Conservation (phyloP, 768 basidiomycete genomes). For the Clitopilus hobsonii region DNA sequence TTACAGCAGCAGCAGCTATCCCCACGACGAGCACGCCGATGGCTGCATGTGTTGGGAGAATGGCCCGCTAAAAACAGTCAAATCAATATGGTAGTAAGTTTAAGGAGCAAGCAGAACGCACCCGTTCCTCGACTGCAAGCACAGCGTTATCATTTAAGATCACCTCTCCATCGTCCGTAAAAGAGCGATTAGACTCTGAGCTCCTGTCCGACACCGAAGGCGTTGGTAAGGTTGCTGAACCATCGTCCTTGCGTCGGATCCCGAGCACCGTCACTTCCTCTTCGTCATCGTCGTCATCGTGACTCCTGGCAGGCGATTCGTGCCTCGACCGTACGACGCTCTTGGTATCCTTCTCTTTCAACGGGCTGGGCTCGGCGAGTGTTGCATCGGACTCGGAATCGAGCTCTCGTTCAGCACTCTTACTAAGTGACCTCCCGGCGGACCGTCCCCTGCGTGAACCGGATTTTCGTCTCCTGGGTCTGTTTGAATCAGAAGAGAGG, state of each 20-base stretch:
- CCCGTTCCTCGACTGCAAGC: conserved; percentile 9
- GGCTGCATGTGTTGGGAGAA: conserved; percentile 48
- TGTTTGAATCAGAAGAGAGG: conserved; percentile 57
- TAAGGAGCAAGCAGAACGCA: too few relatives aligned
- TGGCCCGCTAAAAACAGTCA: conserved; percentile 12
- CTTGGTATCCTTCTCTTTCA: conserved; percentile 3
- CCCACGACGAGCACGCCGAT: conserved; percentile 62
- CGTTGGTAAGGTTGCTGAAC: conserved; percentile 19
- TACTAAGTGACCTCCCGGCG: conserved; percentile 17
- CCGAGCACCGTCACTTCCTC: conserved; percentile 18
- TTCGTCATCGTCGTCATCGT: conserved; percentile 19
- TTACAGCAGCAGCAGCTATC: conserved; percentile 66
- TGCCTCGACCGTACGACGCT: neutral
- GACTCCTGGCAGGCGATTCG: conserved; percentile 8
- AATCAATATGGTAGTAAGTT: too few relatives aligned
- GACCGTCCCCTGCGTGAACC: conserved; percentile 19
- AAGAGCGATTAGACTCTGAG: conserved; percentile 6
- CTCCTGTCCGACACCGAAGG: conserved; percentile 19
- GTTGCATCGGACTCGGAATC: conserved; percentile 22
- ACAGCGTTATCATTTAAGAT: conserved; percentile 3
- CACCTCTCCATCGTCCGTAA: conserved; percentile 1
- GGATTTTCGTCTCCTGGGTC: conserved; percentile 38
- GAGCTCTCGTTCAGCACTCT: conserved; percentile 13
- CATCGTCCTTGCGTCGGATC: conserved; percentile 12
- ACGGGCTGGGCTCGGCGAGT: conserved; percentile 26